Evolutionary conservation across 495 filamentous ascomycete species (phyloP).

Genomic region (Aspergillus diversus): DNA sequence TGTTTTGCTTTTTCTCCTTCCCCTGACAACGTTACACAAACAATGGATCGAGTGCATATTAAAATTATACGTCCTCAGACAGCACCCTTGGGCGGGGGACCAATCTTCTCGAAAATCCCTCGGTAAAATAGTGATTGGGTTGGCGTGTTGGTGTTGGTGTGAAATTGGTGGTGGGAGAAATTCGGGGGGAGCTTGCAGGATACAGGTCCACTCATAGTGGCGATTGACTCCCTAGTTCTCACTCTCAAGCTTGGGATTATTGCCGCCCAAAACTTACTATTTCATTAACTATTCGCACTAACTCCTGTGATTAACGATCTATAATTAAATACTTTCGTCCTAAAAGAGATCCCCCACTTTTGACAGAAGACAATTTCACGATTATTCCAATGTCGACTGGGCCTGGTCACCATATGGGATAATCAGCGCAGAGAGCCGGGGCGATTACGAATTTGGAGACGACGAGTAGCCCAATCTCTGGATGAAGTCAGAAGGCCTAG

Average conservation of each 20-base stretch:
- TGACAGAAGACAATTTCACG: not conserved
- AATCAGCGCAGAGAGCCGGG: no score
- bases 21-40: not conserved
- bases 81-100: slow-evolving; percentile 2
- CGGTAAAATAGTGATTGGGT: slow-evolving; percentile 6
- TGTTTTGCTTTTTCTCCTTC: slow-evolving; percentile 10
- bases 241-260: not conserved
- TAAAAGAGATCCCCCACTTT: not conserved
- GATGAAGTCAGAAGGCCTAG: no score
- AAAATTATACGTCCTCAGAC: no score
- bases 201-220: not conserved
- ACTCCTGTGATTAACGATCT: not conserved
- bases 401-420: not conserved
- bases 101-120: not conserved
- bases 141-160: not conserved
- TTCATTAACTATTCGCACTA: not conserved
- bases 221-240: not conserved
- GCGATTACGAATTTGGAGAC: no score
- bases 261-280: not conserved
- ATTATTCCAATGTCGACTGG: not conserved
- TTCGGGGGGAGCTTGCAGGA: no score
- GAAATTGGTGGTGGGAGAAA: not conserved
- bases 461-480: no score
- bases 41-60: no score
- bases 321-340: not conserved